Conservation (phyloP, 179 eudicot species). For the Pouteria campechiana region DNA sequence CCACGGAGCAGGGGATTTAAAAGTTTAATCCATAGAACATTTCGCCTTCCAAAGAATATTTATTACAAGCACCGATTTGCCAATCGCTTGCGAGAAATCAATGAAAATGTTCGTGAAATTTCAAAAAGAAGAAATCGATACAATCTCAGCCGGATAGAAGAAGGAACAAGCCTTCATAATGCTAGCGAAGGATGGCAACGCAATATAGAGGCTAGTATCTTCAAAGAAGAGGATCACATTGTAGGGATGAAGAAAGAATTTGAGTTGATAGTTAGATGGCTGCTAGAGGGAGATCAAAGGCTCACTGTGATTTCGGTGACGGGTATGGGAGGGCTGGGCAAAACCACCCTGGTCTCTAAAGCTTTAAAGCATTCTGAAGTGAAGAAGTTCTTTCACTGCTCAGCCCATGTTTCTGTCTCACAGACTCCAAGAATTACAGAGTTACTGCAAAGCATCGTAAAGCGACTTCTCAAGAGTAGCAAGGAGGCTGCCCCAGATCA, state of each 20-base stretch:
- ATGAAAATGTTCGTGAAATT: slow-evolving; percentile 12
- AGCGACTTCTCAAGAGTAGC: slow-evolving; percentile 3
- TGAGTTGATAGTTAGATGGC: slow-evolving; percentile 4
- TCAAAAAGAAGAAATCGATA: slow-evolving; percentile 18
- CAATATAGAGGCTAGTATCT: slow-evolving; percentile 15
- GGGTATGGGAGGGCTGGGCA: slow-evolving; percentile 54
- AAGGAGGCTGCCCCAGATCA: slow-evolving; percentile 5
- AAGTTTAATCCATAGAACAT: too few relatives aligned
- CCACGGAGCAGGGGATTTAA: slow-evolving; percentile 4
- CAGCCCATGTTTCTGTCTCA: slow-evolving; percentile 41
- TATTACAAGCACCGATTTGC: slow-evolving; percentile 1
- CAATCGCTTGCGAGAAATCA: slow-evolving; percentile 13
- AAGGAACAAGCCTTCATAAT: slow-evolving; percentile 1
- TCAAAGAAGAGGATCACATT: slow-evolving; percentile 12
- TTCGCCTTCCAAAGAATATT: slow-evolving; percentile 8
- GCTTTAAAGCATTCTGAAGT: slow-evolving; percentile 23
- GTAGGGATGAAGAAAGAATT: slow-evolving; percentile 16
- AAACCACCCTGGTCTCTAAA: slow-evolving; percentile 38
- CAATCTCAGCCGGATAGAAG: slow-evolving; percentile 4
- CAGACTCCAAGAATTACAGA: slow-evolving; percentile 19
- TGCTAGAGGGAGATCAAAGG: slow-evolving; percentile 5
- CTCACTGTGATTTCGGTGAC: slow-evolving; percentile 20
- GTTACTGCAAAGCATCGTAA: slow-evolving; percentile 14
- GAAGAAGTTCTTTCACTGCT: slow-evolving; percentile 18
- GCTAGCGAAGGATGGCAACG: slow-evolving; percentile 18